Percentiles rank a stretch among this genome's conserved stretches.
Evolutionary conservation across 805 yeast genomes (phyloP).

Genomic region (Zygosaccharomyces rouxii): DNA sequence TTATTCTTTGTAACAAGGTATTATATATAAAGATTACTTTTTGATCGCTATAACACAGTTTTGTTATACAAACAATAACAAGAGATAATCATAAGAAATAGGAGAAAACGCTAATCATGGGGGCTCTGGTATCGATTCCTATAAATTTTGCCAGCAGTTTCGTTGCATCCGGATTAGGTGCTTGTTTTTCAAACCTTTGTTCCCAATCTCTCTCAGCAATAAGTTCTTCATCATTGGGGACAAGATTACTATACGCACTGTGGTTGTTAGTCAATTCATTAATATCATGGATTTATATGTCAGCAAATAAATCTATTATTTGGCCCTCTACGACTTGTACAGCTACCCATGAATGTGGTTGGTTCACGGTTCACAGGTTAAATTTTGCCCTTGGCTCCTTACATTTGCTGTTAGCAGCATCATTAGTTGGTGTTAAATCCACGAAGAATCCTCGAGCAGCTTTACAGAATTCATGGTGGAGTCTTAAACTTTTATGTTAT

Average conservation of each 20-base stretch:
- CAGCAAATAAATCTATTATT: constrained; percentile 71
- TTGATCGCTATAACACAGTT: too few relatives aligned
- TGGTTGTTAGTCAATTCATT: constrained; percentile 73
- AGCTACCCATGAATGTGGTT: constrained; percentile 83
- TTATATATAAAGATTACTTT: too few relatives aligned
- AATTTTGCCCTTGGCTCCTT: constrained; percentile 81
- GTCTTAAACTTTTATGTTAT: constrained; percentile 63
- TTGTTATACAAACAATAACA: neutral
- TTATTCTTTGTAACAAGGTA: neutral
- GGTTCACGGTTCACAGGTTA: constrained; percentile 88
- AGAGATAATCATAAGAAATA: neutral
- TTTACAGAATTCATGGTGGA: constrained; percentile 93
- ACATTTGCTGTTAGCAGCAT: constrained; percentile 65
- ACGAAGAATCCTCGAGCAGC: constrained; percentile 73
- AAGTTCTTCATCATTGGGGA: constrained; percentile 70
- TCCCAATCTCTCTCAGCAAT: constrained; percentile 47
- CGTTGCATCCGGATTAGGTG: constrained; percentile 74
- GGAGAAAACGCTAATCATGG: constrained; percentile 40
- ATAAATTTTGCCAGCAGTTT: constrained; percentile 55
- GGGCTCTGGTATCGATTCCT: constrained; percentile 70
- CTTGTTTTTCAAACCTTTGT: constrained; percentile 69
- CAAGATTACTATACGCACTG: constrained; percentile 82
- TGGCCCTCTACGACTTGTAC: constrained; percentile 76
- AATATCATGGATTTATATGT: constrained; percentile 80
- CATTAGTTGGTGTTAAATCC: constrained; percentile 70